These are phyloP conservation scores for Dictyostelium citrinum DNA, from an alignment of 78 protist species.

Conservation along the genomic window DNA sequence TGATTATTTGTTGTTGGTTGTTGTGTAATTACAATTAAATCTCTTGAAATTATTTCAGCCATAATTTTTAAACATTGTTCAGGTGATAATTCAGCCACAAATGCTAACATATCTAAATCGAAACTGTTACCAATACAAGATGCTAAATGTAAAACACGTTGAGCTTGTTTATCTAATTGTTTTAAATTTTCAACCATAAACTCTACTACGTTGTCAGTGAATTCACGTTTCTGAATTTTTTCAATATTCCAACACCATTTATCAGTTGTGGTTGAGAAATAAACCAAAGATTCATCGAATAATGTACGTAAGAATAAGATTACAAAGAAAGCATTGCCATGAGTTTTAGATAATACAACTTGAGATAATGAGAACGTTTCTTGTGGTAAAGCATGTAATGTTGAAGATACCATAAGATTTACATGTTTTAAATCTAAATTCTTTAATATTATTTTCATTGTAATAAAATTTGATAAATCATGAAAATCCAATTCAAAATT, in stretches of 20 bases:
- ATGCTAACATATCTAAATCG: constrained; percentile 44
- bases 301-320: constrained; percentile 49
- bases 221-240: constrained; percentile 39
- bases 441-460: constrained; percentile 15
- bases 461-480: neutral
- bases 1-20: neutral
- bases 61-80: constrained; percentile 28
- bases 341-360: constrained; percentile 42
- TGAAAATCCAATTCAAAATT: neutral
- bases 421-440: constrained; percentile 20
- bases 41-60: constrained; percentile 47
- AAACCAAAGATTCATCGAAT: constrained; percentile 25
- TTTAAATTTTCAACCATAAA: constrained; percentile 55
- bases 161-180: constrained; percentile 24
- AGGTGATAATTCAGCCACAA: constrained; percentile 14
- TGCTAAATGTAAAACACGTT: constrained; percentile 52
- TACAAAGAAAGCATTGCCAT: constrained; percentile 64
- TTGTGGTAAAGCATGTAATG: constrained; percentile 10
- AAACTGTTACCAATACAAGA: constrained; percentile 47
- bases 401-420: constrained; percentile 30
- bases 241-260: constrained; percentile 56
- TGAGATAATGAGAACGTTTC: constrained; percentile 25
- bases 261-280: neutral
- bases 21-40: neutral
- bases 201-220: constrained; percentile 58